A percentile compares a stretch with the other conserved stretches of the same genome.
phyloP scores from a whole-genome alignment of 306 rosid species.

The Ormosia emarginata region DNA sequence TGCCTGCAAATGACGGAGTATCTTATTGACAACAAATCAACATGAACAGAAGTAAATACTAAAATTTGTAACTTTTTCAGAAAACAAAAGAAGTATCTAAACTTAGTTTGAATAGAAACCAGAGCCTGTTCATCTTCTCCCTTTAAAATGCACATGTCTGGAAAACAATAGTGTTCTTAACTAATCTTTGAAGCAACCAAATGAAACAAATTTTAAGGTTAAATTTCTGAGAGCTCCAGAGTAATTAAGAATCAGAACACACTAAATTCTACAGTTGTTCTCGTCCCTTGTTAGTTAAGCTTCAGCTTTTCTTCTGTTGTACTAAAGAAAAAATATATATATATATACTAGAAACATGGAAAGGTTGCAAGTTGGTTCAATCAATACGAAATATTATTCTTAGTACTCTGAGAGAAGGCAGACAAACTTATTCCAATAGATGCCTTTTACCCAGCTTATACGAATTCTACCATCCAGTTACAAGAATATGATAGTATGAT shows the following conservation, averaged over 20 bases:
- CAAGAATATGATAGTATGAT: neutral
- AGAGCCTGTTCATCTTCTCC: neutral
- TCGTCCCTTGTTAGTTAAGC: neutral
- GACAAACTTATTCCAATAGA: neutral
- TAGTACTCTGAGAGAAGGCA: neutral
- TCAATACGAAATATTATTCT: neutral
- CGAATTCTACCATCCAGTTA: neutral
- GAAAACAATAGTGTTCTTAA: neutral
- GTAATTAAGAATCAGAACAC: neutral
- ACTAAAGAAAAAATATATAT: neutral
- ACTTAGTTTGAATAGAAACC: neutral
- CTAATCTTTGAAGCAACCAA: neutral
- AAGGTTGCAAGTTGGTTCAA: neutral
- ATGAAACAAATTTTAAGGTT: neutral
- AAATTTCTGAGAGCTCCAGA: neutral
- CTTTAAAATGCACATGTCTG: neutral
- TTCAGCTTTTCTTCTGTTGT: neutral
- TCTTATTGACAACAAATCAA: slow-evolving; percentile 1
- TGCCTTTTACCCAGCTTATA: neutral
- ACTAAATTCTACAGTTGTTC: neutral
- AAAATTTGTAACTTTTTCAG: neutral
- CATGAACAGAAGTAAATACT: neutral
- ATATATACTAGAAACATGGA: neutral
- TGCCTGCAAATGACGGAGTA: slow-evolving; percentile 42
- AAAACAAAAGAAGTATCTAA: neutral